phyloP scores from a whole-genome alignment of 306 rosid genomes.

The Trifolium pratense region DNA sequence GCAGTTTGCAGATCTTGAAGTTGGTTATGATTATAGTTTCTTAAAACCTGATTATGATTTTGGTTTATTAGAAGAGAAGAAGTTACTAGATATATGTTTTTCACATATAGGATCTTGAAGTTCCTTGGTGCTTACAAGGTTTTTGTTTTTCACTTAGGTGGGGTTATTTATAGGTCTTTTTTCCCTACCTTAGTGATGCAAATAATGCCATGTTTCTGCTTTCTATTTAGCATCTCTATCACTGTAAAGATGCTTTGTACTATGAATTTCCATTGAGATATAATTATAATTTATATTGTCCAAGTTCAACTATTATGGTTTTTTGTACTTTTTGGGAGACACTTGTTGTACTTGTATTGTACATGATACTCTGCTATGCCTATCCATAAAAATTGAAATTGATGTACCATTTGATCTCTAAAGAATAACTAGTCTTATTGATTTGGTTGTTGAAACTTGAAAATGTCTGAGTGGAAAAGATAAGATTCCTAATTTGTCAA shows the following conservation, averaged over 20 bases:
- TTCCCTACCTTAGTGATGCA: slow-evolving; percentile 34
- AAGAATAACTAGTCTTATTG: background rate
- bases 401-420: background rate
- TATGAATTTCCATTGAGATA: background rate
- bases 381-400: background rate
- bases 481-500: background rate
- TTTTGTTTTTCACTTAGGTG: slow-evolving; percentile 36
- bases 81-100: slow-evolving; percentile 56
- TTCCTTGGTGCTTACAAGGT: background rate
- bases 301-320: background rate
- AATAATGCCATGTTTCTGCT: slow-evolving; percentile 31
- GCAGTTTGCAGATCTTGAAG: slow-evolving; percentile 47
- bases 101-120: slow-evolving; percentile 44
- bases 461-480: background rate
- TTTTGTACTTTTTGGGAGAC: background rate
- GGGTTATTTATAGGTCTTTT: slow-evolving; percentile 37
- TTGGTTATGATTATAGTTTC: slow-evolving; percentile 50
- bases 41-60: slow-evolving; percentile 65
- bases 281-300: background rate
- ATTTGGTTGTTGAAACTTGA: background rate
- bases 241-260: slow-evolving; percentile 19
- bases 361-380: background rate
- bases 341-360: background rate
- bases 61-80: slow-evolving; percentile 64
- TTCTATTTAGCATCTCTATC: slow-evolving; percentile 1